Base-by-base conservation (phyloP, 2,329 filamentous ascomycete genomes). In the Fusarium setosum region DNA sequence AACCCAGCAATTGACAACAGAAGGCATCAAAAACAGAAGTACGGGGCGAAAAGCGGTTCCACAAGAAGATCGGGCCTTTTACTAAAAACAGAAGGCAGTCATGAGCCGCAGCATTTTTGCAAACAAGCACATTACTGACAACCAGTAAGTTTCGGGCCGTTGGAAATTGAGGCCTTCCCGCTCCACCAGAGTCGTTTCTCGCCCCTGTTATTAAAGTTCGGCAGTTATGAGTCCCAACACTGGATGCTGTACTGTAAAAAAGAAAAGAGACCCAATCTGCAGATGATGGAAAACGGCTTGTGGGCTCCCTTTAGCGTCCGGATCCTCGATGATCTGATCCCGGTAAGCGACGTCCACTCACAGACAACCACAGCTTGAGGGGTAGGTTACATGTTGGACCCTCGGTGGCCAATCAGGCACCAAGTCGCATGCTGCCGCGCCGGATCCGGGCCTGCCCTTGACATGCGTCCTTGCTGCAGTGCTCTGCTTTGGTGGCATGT, bases 311-410 rank as follows among this genome's bases (percentile, higher is more conserved):
- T 17, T 32, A 31, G 24, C 37, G 24, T 31, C 26, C 32, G 35
- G 42, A 52, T 61, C 35, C 32, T 40, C 18, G 21, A 17, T 34
- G n/a, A 51, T 13, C 9, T 23, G 15, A 53, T 15, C 59, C 48
- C 32, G 23, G 48, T 40, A 48, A 49, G 29, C 45, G 29, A 21
- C 45, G 20, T 34, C 29, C 13, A 49, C 48, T 51, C 54, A 26
- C n/a, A n/a, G 48, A 50, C 47, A 45, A 59, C 21, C 57, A 59
- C 40, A 50, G 24, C 35, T 26, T 35, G 40, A 62, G 35, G 29
- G 58, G 35, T 58, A 61, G 24, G 59, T 66, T 67, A 50, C 63
- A 66, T 67, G n/a, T n/a, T n/a, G n/a, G n/a, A n/a, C n/a, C n/a
- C n/a, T n/a, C n/a, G n/a, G n/a, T n/a, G n/a, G n/a, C n/a, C 62